Conservation (phyloP, 805 yeast species). For the Tanozyma kutaoensis region DNA sequence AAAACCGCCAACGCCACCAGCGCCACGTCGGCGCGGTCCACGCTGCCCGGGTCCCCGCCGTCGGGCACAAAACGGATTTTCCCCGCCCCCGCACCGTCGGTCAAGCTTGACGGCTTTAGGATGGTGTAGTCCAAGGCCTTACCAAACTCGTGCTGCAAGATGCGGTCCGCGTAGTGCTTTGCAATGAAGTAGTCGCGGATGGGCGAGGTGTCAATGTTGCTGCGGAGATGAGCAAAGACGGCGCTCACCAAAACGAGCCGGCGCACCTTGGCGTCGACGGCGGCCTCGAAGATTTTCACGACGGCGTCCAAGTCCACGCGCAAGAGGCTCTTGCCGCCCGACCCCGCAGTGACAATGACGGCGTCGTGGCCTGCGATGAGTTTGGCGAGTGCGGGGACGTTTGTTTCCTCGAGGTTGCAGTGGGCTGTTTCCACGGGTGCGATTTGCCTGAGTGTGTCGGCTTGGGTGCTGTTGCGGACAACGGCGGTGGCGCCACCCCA, state of each 20-base stretch:
- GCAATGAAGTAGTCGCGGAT: conserved; percentile 41
- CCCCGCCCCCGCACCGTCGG: conserved; percentile 29
- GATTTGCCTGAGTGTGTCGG: conserved; percentile 18
- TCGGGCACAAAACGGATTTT: conserved; percentile 20
- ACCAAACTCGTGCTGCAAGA: conserved; percentile 21
- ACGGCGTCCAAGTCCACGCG: conserved; percentile 53
- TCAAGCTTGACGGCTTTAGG: conserved; percentile 37
- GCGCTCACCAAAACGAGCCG: conserved; percentile 46
- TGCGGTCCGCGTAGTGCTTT: conserved; percentile 46
- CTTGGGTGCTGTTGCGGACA: conserved; percentile 36
- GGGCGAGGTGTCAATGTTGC: conserved; percentile 22
- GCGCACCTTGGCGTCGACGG: conserved; percentile 26
- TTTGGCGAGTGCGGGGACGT: conserved; percentile 18
- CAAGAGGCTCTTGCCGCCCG: conserved; percentile 41
- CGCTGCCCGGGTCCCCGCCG: conserved; percentile 9
- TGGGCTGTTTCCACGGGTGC: conserved; percentile 16
- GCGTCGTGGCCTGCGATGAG: conserved; percentile 36
- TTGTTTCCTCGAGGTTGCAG: conserved; percentile 24
- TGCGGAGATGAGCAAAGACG: conserved; percentile 37
- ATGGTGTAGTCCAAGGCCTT: conserved; percentile 39
- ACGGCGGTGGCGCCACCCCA: conserved; percentile 27
- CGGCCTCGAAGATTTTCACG: conserved; percentile 42
- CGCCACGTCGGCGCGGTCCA: conserved; percentile 48
- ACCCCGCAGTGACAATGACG: conserved; percentile 50
- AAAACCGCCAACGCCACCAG: conserved; percentile 23